These are phyloP conservation scores for Diplodia scrobiculata DNA, from an alignment of 2,329 filamentous ascomycete species.

Conservation along the genomic window DNA sequence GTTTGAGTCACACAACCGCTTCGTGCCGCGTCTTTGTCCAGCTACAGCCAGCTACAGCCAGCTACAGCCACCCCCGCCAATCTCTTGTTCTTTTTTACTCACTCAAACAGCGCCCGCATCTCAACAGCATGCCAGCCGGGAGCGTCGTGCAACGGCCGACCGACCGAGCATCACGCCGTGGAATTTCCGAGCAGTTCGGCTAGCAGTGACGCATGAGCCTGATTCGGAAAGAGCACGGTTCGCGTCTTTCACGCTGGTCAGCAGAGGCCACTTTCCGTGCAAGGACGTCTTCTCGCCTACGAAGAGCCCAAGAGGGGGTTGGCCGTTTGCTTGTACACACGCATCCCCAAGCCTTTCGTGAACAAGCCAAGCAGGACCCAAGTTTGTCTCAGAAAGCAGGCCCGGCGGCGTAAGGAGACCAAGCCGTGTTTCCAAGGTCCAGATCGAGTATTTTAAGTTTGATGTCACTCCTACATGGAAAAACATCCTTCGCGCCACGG, in stretches of 20 bases:
- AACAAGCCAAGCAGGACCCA: too few species aligned
- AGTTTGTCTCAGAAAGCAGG: too few species aligned
- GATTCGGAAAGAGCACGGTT: neutral
- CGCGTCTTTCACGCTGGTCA: neutral
- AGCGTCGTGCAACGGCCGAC: neutral
- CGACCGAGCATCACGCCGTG: neutral
- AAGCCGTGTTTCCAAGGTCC: too few species aligned
- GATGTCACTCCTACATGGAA: too few species aligned
- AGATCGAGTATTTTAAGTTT: too few species aligned
- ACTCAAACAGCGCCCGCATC: neutral
- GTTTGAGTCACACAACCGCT: neutral
- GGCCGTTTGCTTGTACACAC: too few species aligned
- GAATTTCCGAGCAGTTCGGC: conserved; percentile 1
- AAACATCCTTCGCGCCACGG: neutral
- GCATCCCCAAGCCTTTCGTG: too few species aligned
- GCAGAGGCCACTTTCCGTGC: neutral
- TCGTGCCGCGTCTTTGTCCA: neutral
- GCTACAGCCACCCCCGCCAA: neutral
- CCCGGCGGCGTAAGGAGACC: too few species aligned
- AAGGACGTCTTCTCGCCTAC: neutral
- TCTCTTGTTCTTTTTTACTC: neutral
- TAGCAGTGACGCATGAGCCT: neutral
- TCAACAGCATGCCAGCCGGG: neutral
- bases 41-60: neutral
- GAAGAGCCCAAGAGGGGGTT: too few species aligned